Evolutionary conservation across 768 basidiomycete species (phyloP), one percentile per base, ranked within the genome.

Genomic region (Kwoniella sp.): DNA sequence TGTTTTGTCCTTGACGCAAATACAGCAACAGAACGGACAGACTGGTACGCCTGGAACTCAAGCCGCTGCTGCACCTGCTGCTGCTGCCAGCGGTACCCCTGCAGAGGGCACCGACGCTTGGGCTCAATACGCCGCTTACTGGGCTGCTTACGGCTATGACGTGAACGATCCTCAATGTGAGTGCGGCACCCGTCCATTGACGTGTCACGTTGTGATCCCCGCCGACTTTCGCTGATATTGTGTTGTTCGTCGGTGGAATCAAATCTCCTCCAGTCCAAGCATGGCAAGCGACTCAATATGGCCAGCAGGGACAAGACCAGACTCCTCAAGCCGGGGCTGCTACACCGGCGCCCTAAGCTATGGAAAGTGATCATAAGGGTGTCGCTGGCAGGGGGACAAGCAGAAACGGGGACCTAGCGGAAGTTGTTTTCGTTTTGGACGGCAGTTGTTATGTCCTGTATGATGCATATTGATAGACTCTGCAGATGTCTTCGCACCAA

Each of bases 101-200:
- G 65, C 73, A 12, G 63, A 67, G 15, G 75, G 72, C 25, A 70
- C 73, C 2, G 70, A 68, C 41, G 73, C 74, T 28, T 77, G 70
- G 59, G 72, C 71, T 41, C 76, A 77, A 54, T 80, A 78, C 58
- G 72, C 74, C 12, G 76, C 74, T 13, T 80, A 80, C 68, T 80
- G 79, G 79, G 78, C 78, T 41, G 66, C 66, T 26, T 76, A 76
- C 63, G 79, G 79, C 15, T 80, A 80, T 66, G 76, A 79, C 61
- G 79, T 80, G 48, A 73, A 78, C 34, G 79, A 80, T 61, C 76
- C 75, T 22, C 76, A 77, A 48, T 80, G 78, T 79, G 52, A 72
- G 77, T 75, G 28, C 8, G 41, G 20, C 13, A 5, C 13, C 34
- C 34, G 34, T 34, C 13, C 13, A 13, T 34, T 34, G 7, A 34